Base-by-base conservation (phyloP, 495 filamentous ascomycete genomes). In the Cercophora samala region DNA sequence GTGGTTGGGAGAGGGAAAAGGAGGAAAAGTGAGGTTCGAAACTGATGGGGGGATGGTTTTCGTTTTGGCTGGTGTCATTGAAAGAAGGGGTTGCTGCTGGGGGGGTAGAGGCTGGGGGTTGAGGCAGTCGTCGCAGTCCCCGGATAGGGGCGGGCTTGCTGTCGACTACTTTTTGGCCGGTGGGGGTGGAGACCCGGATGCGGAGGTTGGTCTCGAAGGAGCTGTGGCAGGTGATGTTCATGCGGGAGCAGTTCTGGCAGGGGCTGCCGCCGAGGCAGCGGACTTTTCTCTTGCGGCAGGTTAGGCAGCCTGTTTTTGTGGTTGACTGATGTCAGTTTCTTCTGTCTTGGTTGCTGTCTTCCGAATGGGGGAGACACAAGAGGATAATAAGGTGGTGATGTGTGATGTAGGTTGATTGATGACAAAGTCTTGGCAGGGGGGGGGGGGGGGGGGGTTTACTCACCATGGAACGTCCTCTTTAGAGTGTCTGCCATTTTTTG, bases 271-370 rank as follows among this genome's bases (percentile, higher is more conserved):
- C 75, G 11, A 61, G 74, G 53, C 77, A 77, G 25, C 76, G 74
- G n/a, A 79, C 74, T 29, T 75, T 77, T 63, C 76, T 69, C 67
- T 75, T 76, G 51, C 76, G 74, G 52, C 77, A 79, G 59, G 76
- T 79, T 66, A 79, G 63, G 64, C 77, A 77, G 22, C 77, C 77
- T 77, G 29, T 23, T 46, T 3, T 11, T 13, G 26, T 17, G 5
- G 58, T 56, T 22, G 60, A 22, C 18, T 56, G 18, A 53, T 56
- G 53, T 56, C 53, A 56, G 53, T n/a, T n/a, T n/a, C n/a, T n/a
- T n/a, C n/a, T n/a, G n/a, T n/a, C n/a, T n/a, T n/a, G n/a, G n/a
- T n/a, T n/a, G n/a, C n/a, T n/a, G n/a, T n/a, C 37, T 13, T 18
- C 37, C 37, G 37, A 46, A 46, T 21, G 24, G 56, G 56, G 54